phyloP scores from a whole-genome alignment of 129 eudicot genomes.

The sunflower (Helianthus annuus) region HanXRQr2.0-SUNRISE NC_035448.2:136410217-136410716 shows the following conservation, averaged over 20 bases:
- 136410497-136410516: conserved; percentile 7
- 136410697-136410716: conserved; percentile 11
- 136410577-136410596: conserved; percentile 25
- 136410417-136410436: too few relatives aligned
- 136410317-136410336: too few relatives aligned
- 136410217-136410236: too few relatives aligned
- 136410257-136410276: too few relatives aligned
- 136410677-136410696: conserved; percentile 12
- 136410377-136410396: too few relatives aligned
- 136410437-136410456: not conserved
- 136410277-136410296: too few relatives aligned
- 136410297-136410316: too few relatives aligned
- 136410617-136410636: conserved; percentile 2
- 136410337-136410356: too few relatives aligned
- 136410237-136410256: too few relatives aligned
- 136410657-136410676: conserved; percentile 11
- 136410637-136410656: conserved; percentile 8
- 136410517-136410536: conserved; percentile 4
- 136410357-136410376: too few relatives aligned
- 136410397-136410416: too few relatives aligned
- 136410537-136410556: conserved; percentile 5
- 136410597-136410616: conserved; percentile 9
- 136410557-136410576: not conserved
- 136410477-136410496: not conserved
- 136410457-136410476: conserved; percentile 1